These are phyloP conservation scores for Suhomyces wounanorum DNA, from an alignment of 1,139 yeast species.

Conservation along the genomic window DNA sequence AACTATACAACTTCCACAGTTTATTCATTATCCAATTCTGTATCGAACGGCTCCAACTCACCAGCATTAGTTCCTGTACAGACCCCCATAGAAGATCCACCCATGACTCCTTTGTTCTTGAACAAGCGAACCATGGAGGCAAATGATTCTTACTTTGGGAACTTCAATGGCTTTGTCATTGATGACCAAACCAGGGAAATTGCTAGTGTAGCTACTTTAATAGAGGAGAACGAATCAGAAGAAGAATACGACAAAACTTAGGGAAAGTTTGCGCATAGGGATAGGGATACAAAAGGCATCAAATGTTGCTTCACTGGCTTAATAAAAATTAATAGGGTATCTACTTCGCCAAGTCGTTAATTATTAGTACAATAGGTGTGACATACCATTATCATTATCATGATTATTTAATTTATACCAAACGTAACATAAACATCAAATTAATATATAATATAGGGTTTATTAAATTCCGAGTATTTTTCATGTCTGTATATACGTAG, in stretches of 20 bases:
- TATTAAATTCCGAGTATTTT: no score
- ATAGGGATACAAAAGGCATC: neutral
- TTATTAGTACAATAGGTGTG: neutral
- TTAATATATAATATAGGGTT: neutral
- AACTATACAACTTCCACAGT: conserved; percentile 14
- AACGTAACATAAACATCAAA: neutral
- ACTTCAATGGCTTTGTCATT: conserved; percentile 1
- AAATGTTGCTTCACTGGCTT: neutral
- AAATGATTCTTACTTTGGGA: conserved; percentile 19
- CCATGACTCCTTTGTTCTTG: conserved; percentile 49
- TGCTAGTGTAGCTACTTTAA: conserved; percentile 11
- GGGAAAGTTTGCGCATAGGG: neutral
- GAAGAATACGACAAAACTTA: conserved; percentile 7
- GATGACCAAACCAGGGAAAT: conserved; percentile 3
- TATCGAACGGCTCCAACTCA: conserved; percentile 31
- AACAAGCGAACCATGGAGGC: conserved; percentile 15
- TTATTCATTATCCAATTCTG: conserved; percentile 10
- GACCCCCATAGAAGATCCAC: conserved; percentile 47
- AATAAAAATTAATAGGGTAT: neutral
- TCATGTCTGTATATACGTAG: no score
- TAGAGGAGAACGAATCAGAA: conserved; percentile 16
- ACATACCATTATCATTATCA: neutral
- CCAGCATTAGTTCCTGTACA: conserved; percentile 46
- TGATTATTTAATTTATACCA: conserved; percentile 1
- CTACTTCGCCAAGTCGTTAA: neutral